Conservation (phyloP, 768 basidiomycete species). For the Omphalotus guepiniiformis region DNA sequence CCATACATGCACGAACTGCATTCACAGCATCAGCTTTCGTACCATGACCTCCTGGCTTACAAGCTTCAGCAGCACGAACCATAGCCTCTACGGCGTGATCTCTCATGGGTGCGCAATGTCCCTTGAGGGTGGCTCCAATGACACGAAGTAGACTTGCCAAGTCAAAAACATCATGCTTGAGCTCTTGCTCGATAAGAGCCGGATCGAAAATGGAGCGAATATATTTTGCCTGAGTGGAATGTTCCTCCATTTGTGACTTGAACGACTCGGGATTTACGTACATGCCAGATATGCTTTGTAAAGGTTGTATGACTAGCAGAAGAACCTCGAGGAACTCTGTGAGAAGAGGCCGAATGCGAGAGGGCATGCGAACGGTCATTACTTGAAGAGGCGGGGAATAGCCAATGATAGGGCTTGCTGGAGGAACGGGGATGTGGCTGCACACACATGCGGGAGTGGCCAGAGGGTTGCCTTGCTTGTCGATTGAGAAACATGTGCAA, state of each 20-base stretch:
- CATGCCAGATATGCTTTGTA: slow-evolving; percentile 56
- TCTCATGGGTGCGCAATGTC: slow-evolving; percentile 92
- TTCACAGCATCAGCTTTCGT: slow-evolving; percentile 61
- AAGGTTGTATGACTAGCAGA: slow-evolving; percentile 78
- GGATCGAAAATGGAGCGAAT: slow-evolving; percentile 80
- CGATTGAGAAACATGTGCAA: slow-evolving; percentile 82
- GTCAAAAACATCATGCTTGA: slow-evolving; percentile 73
- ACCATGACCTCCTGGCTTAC: slow-evolving; percentile 50
- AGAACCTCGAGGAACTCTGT: slow-evolving; percentile 78
- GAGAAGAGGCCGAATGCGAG: slow-evolving; percentile 66
- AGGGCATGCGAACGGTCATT: slow-evolving; percentile 64
- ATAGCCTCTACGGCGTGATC: slow-evolving; percentile 81
- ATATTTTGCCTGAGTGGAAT: slow-evolving; percentile 58
- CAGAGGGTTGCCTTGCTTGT: slow-evolving; percentile 50
- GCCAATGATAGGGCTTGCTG: slow-evolving; percentile 37
- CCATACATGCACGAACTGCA: slow-evolving; percentile 80
- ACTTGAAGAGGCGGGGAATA: slow-evolving; percentile 38
- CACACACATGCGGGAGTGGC: slow-evolving; percentile 54
- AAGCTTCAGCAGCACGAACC: slow-evolving; percentile 63
- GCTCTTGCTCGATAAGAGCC: slow-evolving; percentile 76
- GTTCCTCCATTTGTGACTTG: slow-evolving; percentile 56
- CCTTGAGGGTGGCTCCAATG: slow-evolving; percentile 79
- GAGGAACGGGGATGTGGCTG: slow-evolving; percentile 36
- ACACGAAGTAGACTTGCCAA: slow-evolving; percentile 71
- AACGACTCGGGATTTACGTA: slow-evolving; percentile 57